Percentiles rank a stretch among this genome's conserved stretches.
phyloP scores from a whole-genome alignment of 2,329 filamentous ascomycete species.

The Cytospora schulzeri region DNA sequence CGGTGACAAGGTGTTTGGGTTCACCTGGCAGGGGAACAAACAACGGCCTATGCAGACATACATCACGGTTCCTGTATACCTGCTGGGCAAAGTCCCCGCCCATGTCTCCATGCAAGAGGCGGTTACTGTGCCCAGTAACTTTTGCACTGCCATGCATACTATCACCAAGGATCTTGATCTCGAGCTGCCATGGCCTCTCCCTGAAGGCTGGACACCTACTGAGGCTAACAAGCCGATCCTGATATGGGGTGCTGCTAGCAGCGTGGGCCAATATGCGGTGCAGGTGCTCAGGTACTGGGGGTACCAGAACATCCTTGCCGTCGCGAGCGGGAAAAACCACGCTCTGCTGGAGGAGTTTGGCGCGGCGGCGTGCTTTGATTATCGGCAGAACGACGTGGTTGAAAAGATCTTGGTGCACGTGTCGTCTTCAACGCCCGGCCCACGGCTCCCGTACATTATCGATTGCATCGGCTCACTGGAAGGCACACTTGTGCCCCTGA shows the following conservation, averaged over 20 bases:
- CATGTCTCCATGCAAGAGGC: constrained; percentile 47
- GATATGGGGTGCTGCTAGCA: constrained; percentile 56
- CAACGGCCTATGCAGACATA: constrained; percentile 60
- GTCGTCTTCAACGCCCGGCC: constrained; percentile 27
- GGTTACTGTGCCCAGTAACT: constrained; percentile 57
- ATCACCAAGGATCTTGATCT: constrained; percentile 52
- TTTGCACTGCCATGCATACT: constrained; percentile 62
- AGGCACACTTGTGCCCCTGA: constrained; percentile 51
- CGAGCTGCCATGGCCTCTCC: constrained; percentile 59
- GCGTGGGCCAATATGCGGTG: constrained; percentile 52
- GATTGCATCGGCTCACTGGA: constrained; percentile 58
- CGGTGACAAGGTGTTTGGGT: constrained; percentile 60
- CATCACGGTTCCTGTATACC: constrained; percentile 52
- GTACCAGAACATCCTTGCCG: constrained; percentile 52
- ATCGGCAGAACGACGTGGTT: constrained; percentile 41
- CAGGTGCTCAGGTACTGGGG: constrained; percentile 56
- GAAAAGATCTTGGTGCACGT: constrained; percentile 38
- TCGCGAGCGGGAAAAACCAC: constrained; percentile 50
- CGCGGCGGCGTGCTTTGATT: constrained; percentile 51
- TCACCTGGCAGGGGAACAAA: constrained; percentile 48
- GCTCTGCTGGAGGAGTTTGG: constrained; percentile 46
- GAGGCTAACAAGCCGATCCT: constrained; percentile 44
- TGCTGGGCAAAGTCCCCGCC: constrained; percentile 49
- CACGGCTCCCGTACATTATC: constrained; percentile 48
- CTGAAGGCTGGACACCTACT: constrained; percentile 41